phyloP scores from a whole-genome alignment of 2,329 filamentous ascomycete genomes.

The Apiospora hydei region DNA sequence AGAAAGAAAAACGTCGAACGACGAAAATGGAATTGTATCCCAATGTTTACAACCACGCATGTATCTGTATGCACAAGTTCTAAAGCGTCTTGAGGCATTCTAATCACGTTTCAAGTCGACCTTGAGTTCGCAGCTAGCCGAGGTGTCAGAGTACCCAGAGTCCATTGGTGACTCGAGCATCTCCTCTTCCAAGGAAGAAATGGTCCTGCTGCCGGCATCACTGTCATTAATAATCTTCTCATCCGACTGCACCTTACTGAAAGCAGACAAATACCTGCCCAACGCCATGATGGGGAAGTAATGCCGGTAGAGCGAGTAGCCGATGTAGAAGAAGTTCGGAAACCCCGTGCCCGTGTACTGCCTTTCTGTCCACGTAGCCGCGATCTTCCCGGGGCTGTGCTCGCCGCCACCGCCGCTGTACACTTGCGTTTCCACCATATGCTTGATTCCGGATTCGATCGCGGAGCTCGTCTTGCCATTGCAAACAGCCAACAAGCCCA shows the following conservation, averaged over 20 bases:
- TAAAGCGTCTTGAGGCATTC: background rate
- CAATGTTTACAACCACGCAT: too few relatives aligned
- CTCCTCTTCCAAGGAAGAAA: background rate
- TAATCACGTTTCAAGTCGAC: background rate
- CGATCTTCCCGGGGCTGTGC: constrained; percentile 18
- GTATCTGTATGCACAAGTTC: background rate
- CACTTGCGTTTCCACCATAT: constrained; percentile 24
- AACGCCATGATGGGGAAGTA: constrained; percentile 23
- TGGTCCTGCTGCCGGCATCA: background rate
- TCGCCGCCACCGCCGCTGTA: constrained; percentile 20
- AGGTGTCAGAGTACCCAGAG: background rate
- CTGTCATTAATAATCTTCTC: background rate
- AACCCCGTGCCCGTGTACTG: constrained; percentile 23
- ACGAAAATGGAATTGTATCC: too few relatives aligned
- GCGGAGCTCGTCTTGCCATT: background rate
- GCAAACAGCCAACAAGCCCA: constrained; percentile 36
- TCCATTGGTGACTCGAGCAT: background rate
- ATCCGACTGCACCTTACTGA: background rate
- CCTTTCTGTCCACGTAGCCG: constrained; percentile 21
- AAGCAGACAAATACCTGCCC: background rate
- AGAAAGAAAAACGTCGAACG: too few relatives aligned
- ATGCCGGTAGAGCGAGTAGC: constrained; percentile 21
- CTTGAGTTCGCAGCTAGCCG: background rate
- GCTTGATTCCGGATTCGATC: constrained; percentile 5
- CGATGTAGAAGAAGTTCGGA: constrained; percentile 22